A percentile compares a stretch with the other conserved stretches of the same genome.
Evolutionary conservation across 2,329 filamentous ascomycete species (phyloP).

Genomic region (Neonectria sp.): DNA sequence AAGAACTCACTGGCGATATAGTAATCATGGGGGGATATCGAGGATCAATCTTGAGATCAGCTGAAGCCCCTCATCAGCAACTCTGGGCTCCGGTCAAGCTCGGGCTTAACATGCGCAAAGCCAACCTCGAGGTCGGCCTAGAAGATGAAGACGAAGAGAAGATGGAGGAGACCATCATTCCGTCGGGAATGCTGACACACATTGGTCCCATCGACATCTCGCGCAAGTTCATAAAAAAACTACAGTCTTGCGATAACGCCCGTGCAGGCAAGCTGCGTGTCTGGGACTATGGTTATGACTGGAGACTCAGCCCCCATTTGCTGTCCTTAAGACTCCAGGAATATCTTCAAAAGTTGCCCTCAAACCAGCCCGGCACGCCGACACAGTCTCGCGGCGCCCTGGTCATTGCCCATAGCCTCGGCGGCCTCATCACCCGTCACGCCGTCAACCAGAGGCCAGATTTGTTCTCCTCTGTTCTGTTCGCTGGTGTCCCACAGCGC

Average conservation of each 20-base stretch:
- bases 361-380: constrained; percentile 73
- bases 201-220: constrained; percentile 95
- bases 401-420: constrained; percentile 89
- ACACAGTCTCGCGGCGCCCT: constrained; percentile 76
- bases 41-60: constrained; percentile 89
- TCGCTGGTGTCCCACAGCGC: constrained; percentile 86
- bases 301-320: constrained; percentile 87
- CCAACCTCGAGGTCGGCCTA: constrained; percentile 90
- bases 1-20: constrained; percentile 84
- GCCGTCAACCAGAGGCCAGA: constrained; percentile 89
- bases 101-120: constrained; percentile 90
- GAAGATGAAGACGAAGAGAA: constrained; percentile 85
- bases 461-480: constrained; percentile 88
- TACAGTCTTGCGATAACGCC: constrained; percentile 82
- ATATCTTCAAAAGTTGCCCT: constrained; percentile 82
- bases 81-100: constrained; percentile 96
- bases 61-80: constrained; percentile 86
- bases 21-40: constrained; percentile 93
- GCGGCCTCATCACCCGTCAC: constrained; percentile 89
- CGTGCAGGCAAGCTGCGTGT: constrained; percentile 80
- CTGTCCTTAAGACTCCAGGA: constrained; percentile 79
- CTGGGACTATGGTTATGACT: constrained; percentile 96
- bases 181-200: constrained; percentile 90
- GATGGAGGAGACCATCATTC: constrained; percentile 87
- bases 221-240: constrained; percentile 82